Conservation (phyloP, 106 monocot genomes). For the Phalaenopsis equestris region DNA sequence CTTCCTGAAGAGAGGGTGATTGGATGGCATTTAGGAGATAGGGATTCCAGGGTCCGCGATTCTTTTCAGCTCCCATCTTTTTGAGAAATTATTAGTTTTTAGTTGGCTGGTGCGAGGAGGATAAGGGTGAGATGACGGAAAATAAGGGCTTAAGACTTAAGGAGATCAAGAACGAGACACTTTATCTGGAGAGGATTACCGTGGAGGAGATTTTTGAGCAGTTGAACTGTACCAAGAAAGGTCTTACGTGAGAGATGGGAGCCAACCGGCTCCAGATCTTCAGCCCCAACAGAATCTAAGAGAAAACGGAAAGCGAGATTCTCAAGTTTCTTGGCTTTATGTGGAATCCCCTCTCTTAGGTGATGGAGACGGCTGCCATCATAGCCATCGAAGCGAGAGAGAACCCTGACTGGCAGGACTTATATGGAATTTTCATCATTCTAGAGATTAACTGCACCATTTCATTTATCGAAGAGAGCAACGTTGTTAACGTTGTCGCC, state of each 20-base stretch:
- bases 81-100: not conserved
- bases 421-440: slow-evolving; percentile 67
- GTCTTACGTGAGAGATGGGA: slow-evolving; percentile 50
- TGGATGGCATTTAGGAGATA: not conserved
- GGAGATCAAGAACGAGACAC: slow-evolving; percentile 72
- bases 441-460: slow-evolving; percentile 91
- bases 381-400: slow-evolving; percentile 75
- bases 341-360: slow-evolving; percentile 99
- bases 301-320: slow-evolving; percentile 81
- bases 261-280: slow-evolving; percentile 46
- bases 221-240: slow-evolving; percentile 57
- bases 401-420: slow-evolving; percentile 86
- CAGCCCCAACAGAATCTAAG: slow-evolving; percentile 78
- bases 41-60: not conserved
- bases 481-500: slow-evolving; percentile 68
- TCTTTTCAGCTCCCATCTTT: not conserved
- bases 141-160: slow-evolving; percentile 34
- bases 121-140: slow-evolving; percentile 9
- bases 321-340: slow-evolving; percentile 94
- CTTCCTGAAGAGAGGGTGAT: not conserved
- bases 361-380: slow-evolving; percentile 92
- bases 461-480: slow-evolving; percentile 82
- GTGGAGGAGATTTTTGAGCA: slow-evolving; percentile 69
- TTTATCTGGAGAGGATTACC: slow-evolving; percentile 73
- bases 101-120: not conserved